Conservation (phyloP, 2,329 filamentous ascomycete genomes). For the Metarhizium anisopliae region DNA sequence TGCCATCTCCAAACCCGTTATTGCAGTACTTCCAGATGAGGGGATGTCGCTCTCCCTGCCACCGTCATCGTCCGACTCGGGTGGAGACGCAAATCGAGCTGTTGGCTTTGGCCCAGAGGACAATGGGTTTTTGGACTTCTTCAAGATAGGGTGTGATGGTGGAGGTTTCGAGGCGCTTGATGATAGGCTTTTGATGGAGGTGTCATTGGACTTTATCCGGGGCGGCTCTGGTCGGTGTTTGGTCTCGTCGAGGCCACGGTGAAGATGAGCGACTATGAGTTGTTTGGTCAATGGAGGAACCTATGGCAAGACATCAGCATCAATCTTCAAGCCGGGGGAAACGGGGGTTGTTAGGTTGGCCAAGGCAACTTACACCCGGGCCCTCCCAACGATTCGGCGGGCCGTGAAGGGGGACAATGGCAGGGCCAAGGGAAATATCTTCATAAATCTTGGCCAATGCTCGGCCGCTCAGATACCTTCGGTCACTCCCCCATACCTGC, state of each 20-base stretch:
- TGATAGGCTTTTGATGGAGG: constrained; percentile 20
- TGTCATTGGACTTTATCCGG: constrained; percentile 12
- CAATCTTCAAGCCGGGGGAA: too few relatives aligned
- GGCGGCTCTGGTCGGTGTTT: constrained; percentile 9
- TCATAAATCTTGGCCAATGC: constrained; percentile 47
- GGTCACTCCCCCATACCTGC: constrained; percentile 54
- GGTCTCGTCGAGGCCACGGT: constrained; percentile 7
- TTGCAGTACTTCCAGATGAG: constrained; percentile 31
- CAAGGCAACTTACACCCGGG: constrained; percentile 30
- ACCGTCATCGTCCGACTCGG: constrained; percentile 36
- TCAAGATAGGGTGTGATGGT: constrained; percentile 48
- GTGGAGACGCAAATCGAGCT: constrained; percentile 50
- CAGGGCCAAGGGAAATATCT: constrained; percentile 48
- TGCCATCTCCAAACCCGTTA: constrained; percentile 21
- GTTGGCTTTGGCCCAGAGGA: constrained; percentile 46
- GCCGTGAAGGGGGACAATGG: constrained; percentile 45
- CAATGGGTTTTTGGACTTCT: constrained; percentile 47
- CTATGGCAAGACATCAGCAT: constrained; percentile 10
- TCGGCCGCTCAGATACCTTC: constrained; percentile 41
- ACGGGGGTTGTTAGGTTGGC: not conserved
- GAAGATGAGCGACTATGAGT: constrained; percentile 16
- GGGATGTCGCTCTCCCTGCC: constrained; percentile 22
- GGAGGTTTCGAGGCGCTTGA: constrained; percentile 35
- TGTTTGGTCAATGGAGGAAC: constrained; percentile 19
- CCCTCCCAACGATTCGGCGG: constrained; percentile 45